Base-by-base conservation (phyloP, 139 green algal species). In the Limnomonas spitsbergensis region DNA sequence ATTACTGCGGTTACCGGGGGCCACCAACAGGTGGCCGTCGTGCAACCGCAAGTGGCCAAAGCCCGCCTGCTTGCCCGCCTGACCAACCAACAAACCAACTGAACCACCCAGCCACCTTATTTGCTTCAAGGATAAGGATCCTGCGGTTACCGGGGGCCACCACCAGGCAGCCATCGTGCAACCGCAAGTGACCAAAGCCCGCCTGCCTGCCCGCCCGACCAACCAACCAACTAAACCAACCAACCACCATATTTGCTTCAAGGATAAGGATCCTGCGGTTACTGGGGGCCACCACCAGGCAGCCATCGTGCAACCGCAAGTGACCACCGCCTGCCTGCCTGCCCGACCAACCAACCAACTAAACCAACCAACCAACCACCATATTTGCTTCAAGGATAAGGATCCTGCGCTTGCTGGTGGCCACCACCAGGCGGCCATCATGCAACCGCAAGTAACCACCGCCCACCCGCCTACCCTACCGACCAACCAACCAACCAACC, bases 351-450 rank as follows among this genome's bases (percentile, higher is more conserved):
- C 47, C 47, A 61, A 20, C n/a, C n/a, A n/a, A n/a, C n/a, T n/a
- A n/a, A n/a, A n/a, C n/a, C n/a, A n/a, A n/a, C n/a, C n/a, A n/a
- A n/a, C n/a, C 26, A 37, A 27, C 40, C 4, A 77, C 71, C 71
- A 66, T 14, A 20, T 61, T 61, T 29, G 47, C 47, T 20, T 61
- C 47, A 61, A 61, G 47, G 47, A 61, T 61, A 20, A 61, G 20
- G 20, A 61, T 61, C 47, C 47, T 61, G 4, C 29, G 27, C 14
- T 70, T 20, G 29, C 56, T 70, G 29, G 56, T 37, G 29, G 56
- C 56, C 27, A 70, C 56, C 56, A 70, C 9, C 56, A 70, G 56
- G 7, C 56, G 4, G 4, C 56, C 56, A 70, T 70, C 56, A n/a
- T n/a, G n/a, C n/a, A n/a, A n/a, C n/a, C n/a, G n/a, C n/a, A n/a